Conservation (phyloP, 2,329 filamentous ascomycete genomes). For the Neurospora sp. region DNA sequence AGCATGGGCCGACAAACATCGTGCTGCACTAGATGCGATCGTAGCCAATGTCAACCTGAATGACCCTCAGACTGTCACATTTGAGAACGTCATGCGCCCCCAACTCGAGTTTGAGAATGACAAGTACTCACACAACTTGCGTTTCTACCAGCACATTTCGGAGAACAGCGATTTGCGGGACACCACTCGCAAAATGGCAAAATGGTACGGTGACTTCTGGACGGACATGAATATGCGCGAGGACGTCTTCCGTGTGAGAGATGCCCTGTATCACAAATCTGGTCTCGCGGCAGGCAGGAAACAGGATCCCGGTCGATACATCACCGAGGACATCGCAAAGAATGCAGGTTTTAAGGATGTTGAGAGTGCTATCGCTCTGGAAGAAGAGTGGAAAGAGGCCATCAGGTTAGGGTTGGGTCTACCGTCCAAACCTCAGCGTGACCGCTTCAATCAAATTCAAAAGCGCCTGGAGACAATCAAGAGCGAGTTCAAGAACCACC, state of each 20-base stretch:
- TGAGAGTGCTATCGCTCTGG: constrained; percentile 62
- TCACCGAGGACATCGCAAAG: constrained; percentile 17
- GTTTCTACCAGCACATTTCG: constrained; percentile 75
- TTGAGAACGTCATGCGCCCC: constrained; percentile 49
- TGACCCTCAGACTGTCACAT: constrained; percentile 42
- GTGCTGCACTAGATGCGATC: constrained; percentile 56
- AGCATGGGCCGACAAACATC: constrained; percentile 52
- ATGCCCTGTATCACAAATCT: constrained; percentile 44
- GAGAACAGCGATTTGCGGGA: constrained; percentile 58
- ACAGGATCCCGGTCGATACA: constrained; percentile 37
- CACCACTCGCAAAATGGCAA: constrained; percentile 67
- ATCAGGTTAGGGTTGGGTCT: constrained; percentile 67
- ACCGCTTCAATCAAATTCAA: constrained; percentile 81
- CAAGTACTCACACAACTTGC: constrained; percentile 54
- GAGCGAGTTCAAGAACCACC: constrained; percentile 68
- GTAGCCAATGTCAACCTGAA: constrained; percentile 48
- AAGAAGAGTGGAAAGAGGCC: constrained; percentile 70
- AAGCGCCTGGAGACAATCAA: constrained; percentile 65
- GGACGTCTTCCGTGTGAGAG: constrained; percentile 62
- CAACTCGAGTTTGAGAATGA: constrained; percentile 66
- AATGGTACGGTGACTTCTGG: constrained; percentile 64
- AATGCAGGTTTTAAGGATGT: constrained; percentile 33
- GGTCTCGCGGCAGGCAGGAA: constrained; percentile 36
- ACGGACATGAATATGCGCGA: constrained; percentile 77
- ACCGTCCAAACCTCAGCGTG: constrained; percentile 58